Evolutionary conservation across 2,329 filamentous ascomycete species (phyloP), one percentile per base, ranked within the genome.

Genomic region (Myriosclerotinia curreyana): DNA sequence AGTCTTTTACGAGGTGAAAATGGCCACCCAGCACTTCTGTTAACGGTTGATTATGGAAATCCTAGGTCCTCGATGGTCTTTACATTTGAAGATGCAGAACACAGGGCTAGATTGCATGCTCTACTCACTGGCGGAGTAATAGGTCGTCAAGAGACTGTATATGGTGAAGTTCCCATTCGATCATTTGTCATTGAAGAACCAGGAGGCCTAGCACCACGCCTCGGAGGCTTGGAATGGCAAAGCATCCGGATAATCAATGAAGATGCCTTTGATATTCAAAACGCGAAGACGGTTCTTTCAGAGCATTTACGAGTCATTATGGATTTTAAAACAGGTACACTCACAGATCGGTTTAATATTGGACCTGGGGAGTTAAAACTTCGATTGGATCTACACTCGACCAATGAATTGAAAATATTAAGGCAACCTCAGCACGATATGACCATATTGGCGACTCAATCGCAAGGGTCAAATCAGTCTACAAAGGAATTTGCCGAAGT

Each of bases 341-440:
- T 96, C 20, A 91, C 90, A 2, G 93, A 97, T 76, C 85, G 92
- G 46, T 81, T 96, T 72, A 96, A 96, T 70, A 81, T 96, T 71
- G 87, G 82, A 2, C 87, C 88, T 14, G 89, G 89, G n/a, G 89
- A 92, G 75, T 74, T 92, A 69, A 85, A 85, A 70, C 75, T 92
- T 56, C 81, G 85, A 38, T 78, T 92, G 42, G 85, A 89, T 68
- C 83, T 88, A 40, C 67, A 68, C 63, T 82, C 85, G 61, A 81
- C 81, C 28, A 85, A 85, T 58, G 79, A 85, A 17, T 77, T 95
- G 55, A 85, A 85, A 67, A 76, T 94, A 46, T 79, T 90, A 64
- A 87, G 92, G 48, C 85, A 88, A 65, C 83, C 87, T 2, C 92
- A 96, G 75, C 80, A 85, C 64, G 92, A 96, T 73, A 79, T 94